These are phyloP conservation scores for Sherardia arvensis DNA, from an alignment of 257 asterid genomes.

Conservation along the genomic window DNA sequence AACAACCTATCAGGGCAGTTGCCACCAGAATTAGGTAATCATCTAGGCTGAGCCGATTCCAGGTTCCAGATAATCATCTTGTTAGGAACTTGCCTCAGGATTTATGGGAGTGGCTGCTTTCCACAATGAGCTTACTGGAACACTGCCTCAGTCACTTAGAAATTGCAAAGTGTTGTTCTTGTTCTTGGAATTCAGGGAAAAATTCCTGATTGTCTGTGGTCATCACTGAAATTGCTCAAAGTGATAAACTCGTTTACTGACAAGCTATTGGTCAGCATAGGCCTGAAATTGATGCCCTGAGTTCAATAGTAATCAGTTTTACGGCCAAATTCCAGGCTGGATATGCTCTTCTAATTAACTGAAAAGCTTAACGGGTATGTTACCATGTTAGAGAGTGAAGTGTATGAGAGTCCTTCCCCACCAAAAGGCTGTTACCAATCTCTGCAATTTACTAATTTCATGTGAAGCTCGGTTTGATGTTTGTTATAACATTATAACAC, in stretches of 20 bases:
- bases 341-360: constrained; percentile 49
- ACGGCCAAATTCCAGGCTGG: constrained; percentile 53
- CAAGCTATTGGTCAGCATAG: constrained; percentile 39
- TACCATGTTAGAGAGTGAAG: constrained; percentile 6
- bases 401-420: too few species aligned
- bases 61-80: constrained; percentile 48
- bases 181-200: constrained; percentile 37
- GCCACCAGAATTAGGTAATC: constrained; percentile 63
- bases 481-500: background rate
- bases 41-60: constrained; percentile 34
- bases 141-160: constrained; percentile 50
- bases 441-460: too few species aligned
- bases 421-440: too few species aligned
- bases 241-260: constrained; percentile 58
- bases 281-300: constrained; percentile 33
- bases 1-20: constrained; percentile 65
- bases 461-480: background rate
- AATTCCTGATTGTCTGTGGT: constrained; percentile 66
- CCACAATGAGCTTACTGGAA: constrained; percentile 56
- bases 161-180: constrained; percentile 27
- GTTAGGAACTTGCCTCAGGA: constrained; percentile 42
- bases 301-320: constrained; percentile 46
- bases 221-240: constrained; percentile 15
- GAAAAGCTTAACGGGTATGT: constrained; percentile 28
- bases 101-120: constrained; percentile 45